These are phyloP conservation scores for Castanea crenata DNA, from an alignment of 306 rosid genomes.

Conservation along the genomic window DNA sequence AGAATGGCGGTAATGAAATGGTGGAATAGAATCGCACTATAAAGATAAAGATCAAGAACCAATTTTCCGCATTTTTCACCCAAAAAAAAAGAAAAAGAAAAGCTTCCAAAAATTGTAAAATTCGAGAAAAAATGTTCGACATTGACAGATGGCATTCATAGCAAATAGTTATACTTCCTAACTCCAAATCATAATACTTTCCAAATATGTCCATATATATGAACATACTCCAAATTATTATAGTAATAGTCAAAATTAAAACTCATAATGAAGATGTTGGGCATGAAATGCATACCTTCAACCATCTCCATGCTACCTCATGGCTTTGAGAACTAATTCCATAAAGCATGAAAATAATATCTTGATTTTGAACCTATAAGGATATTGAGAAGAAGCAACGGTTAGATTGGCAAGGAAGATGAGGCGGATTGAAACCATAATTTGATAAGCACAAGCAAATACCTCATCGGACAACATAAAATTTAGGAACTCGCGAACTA, in stretches of 20 bases:
- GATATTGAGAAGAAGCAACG: background rate
- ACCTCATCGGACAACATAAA: slow-evolving; percentile 50
- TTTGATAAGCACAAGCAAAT: background rate
- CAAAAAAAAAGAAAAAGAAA: background rate
- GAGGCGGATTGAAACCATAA: background rate
- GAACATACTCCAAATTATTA: background rate
- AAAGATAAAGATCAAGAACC: slow-evolving; percentile 46
- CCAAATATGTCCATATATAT: background rate
- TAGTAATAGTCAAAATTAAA: background rate
- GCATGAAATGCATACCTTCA: slow-evolving; percentile 42
- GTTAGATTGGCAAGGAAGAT: slow-evolving; percentile 14
- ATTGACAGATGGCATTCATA: background rate
- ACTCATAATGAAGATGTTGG: background rate
- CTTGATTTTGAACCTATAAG: slow-evolving; percentile 54
- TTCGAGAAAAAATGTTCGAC: background rate
- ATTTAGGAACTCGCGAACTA: slow-evolving; percentile 46
- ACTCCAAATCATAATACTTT: no score
- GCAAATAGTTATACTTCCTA: background rate
- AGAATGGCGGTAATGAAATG: slow-evolving; percentile 34
- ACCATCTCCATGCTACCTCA: slow-evolving; percentile 50
- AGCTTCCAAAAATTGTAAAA: background rate
- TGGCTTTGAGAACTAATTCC: slow-evolving; percentile 49
- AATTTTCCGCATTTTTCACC: slow-evolving; percentile 55
- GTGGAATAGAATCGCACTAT: no score
- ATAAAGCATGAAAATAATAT: slow-evolving; percentile 29